Evolutionary conservation across 2,329 filamentous ascomycete genomes (phyloP).

Genomic region (Cladosporium sp.): DNA sequence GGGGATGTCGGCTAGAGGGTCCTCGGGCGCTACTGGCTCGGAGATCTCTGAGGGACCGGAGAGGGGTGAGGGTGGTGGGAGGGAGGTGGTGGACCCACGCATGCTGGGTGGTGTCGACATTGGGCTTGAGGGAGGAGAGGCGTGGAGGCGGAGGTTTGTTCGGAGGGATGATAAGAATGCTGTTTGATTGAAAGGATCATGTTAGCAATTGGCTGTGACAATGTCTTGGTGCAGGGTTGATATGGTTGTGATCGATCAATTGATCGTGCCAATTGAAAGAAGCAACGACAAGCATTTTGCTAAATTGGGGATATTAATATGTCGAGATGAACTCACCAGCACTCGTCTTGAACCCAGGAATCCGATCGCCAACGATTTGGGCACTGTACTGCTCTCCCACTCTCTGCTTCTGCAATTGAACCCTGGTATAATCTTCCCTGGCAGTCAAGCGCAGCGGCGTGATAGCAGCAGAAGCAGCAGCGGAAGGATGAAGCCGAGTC

Average conservation of each 20-base stretch:
- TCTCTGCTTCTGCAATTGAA: slow-evolving; percentile 28
- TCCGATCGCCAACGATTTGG: slow-evolving; percentile 27
- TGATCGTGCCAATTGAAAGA: neutral
- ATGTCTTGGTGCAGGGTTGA: neutral
- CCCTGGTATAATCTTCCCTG: slow-evolving; percentile 25
- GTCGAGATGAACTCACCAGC: slow-evolving; percentile 27
- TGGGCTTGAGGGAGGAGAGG: slow-evolving; percentile 56
- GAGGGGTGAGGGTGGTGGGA: slow-evolving; percentile 46
- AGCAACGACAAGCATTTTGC: slow-evolving; percentile 1
- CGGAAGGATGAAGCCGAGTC: neutral
- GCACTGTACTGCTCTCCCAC: slow-evolving; percentile 20
- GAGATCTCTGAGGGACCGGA: slow-evolving; percentile 28
- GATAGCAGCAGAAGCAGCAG: no score
- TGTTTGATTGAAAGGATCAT: slow-evolving; percentile 34
- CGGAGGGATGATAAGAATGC: slow-evolving; percentile 80
- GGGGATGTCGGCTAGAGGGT: slow-evolving; percentile 54
- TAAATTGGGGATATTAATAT: slow-evolving; percentile 1
- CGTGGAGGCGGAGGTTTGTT: slow-evolving; percentile 68
- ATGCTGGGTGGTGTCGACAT: slow-evolving; percentile 61
- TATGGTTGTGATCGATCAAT: neutral
- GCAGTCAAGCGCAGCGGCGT: neutral
- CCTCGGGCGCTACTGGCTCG: slow-evolving; percentile 24
- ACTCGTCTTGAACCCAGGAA: slow-evolving; percentile 34
- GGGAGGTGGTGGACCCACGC: slow-evolving; percentile 43
- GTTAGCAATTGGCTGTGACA: neutral